phyloP scores from a whole-genome alignment of 2,329 filamentous ascomycete genomes.

The Ilyonectria sp. region DNA sequence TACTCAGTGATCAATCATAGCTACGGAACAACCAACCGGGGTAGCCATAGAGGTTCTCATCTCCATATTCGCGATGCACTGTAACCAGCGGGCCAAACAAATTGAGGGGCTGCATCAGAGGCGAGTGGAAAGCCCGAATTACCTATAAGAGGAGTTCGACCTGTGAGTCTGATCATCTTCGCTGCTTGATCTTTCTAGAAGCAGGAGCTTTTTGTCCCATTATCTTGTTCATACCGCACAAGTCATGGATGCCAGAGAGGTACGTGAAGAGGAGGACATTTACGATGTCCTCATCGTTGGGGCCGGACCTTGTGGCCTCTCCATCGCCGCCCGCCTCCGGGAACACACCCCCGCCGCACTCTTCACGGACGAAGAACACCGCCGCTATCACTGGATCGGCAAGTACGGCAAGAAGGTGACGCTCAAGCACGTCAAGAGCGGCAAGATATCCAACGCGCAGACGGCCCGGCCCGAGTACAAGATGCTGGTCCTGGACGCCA shows the following conservation, averaged over 20 bases:
- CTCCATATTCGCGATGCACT: conserved; percentile 1
- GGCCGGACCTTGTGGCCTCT: conserved; percentile 82
- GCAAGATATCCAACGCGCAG: conserved; percentile 46
- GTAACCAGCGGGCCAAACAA: not conserved
- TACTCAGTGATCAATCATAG: conserved; percentile 8
- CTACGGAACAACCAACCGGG: not conserved
- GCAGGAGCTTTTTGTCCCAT: not conserved
- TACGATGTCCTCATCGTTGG: conserved; percentile 82
- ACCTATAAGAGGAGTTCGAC: not conserved
- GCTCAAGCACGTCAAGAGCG: conserved; percentile 63
- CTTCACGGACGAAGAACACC: conserved; percentile 88
- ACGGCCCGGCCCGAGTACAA: conserved; percentile 49
- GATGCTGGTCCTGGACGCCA: conserved; percentile 78
- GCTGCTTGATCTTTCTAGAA: not conserved
- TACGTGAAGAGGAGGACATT: conserved; percentile 53
- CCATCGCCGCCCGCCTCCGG: conserved; percentile 78
- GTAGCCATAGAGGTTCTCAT: conserved; percentile 30
- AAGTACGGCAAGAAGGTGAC: conserved; percentile 74
- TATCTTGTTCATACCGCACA: not conserved
- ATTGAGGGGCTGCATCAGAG: not conserved
- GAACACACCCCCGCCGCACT: conserved; percentile 83
- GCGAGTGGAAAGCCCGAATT: not conserved
- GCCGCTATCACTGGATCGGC: conserved; percentile 84
- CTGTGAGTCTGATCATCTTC: not conserved
- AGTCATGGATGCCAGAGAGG: conserved; percentile 8